These are phyloP conservation scores for Verticillium nubilum DNA, from an alignment of 2,329 filamentous ascomycete species.

Conservation along the genomic window DNA sequence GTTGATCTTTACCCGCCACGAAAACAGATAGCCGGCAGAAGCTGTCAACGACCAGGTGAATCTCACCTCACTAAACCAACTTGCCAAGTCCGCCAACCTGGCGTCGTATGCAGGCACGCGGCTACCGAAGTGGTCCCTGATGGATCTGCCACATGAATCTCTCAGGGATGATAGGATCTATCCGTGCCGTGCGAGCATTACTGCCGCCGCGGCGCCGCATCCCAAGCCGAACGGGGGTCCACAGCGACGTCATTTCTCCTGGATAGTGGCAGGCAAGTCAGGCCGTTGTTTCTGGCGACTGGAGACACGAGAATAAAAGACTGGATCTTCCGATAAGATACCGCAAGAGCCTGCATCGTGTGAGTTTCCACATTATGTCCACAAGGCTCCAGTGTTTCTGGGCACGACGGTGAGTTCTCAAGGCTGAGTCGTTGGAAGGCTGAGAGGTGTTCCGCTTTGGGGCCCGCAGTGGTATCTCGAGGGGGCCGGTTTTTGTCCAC, in stretches of 20 bases:
- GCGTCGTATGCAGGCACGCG: not conserved
- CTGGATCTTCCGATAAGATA: constrained; percentile 22
- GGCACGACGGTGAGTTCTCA: not conserved
- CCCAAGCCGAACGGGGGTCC: not conserved
- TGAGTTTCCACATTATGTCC: constrained; percentile 14
- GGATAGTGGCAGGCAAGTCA: not conserved
- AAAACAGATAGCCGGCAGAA: not conserved
- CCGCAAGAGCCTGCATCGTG: constrained; percentile 21
- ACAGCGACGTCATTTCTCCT: not conserved
- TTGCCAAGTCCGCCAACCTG: not conserved
- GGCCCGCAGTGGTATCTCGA: not conserved
- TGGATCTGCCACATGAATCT: not conserved
- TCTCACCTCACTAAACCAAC: not conserved
- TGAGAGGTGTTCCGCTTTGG: not conserved
- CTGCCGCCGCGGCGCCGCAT: not conserved
- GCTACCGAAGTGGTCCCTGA: not conserved
- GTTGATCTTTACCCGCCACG: not conserved
- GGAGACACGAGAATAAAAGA: constrained; percentile 20
- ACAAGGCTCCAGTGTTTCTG: not conserved
- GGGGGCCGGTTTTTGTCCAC: not conserved
- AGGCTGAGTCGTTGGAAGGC: not conserved
- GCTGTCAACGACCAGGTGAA: not conserved
- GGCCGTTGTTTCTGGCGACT: constrained; percentile 5
- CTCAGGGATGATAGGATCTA: not conserved
- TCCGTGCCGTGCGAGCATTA: not conserved